phyloP scores from a whole-genome alignment of 495 filamentous ascomycete genomes.

The Penicillium angulare region DNA sequence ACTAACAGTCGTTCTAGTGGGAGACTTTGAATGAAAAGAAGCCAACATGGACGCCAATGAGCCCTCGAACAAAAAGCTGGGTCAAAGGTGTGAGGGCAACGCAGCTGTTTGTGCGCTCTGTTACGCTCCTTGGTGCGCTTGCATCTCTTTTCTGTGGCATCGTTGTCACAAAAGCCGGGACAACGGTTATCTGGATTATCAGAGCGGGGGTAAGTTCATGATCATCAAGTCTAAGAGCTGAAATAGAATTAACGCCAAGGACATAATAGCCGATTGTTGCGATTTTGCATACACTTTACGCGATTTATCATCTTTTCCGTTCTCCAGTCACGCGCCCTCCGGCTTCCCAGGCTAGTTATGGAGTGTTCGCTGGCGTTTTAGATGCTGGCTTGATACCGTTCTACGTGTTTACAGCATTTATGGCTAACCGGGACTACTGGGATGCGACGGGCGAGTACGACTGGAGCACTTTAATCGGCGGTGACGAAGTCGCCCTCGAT shows the following conservation, averaged over 20 bases:
- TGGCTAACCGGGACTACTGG: slow-evolving; percentile 48
- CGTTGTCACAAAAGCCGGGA: slow-evolving; percentile 62
- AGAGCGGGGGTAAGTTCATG: slow-evolving; percentile 75
- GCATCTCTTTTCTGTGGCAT: slow-evolving; percentile 73
- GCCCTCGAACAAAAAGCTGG: slow-evolving; percentile 60
- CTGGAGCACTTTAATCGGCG: slow-evolving; percentile 63
- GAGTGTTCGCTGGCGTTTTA: slow-evolving; percentile 70
- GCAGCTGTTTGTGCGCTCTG: slow-evolving; percentile 63
- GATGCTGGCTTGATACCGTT: slow-evolving; percentile 74
- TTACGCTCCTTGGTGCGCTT: slow-evolving; percentile 64
- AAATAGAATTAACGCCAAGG: slow-evolving; percentile 6
- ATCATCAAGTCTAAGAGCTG: too few relatives aligned
- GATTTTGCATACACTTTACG: slow-evolving; percentile 68
- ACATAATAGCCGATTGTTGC: slow-evolving; percentile 71
- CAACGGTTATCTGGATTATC: slow-evolving; percentile 68
- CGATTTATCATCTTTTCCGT: slow-evolving; percentile 70
- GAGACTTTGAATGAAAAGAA: slow-evolving; percentile 53
- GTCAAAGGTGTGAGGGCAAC: slow-evolving; percentile 62
- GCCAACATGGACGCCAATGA: slow-evolving; percentile 63
- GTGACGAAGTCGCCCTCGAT: slow-evolving; percentile 43
- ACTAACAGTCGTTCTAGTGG: slow-evolving; percentile 19
- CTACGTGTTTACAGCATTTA: slow-evolving; percentile 67
- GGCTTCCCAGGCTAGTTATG: slow-evolving; percentile 78
- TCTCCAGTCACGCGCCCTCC: slow-evolving; percentile 67
- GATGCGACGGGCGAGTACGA: slow-evolving; percentile 41